Conservation (phyloP, 306 rosid species). For the Vicia sativa region DNA sequence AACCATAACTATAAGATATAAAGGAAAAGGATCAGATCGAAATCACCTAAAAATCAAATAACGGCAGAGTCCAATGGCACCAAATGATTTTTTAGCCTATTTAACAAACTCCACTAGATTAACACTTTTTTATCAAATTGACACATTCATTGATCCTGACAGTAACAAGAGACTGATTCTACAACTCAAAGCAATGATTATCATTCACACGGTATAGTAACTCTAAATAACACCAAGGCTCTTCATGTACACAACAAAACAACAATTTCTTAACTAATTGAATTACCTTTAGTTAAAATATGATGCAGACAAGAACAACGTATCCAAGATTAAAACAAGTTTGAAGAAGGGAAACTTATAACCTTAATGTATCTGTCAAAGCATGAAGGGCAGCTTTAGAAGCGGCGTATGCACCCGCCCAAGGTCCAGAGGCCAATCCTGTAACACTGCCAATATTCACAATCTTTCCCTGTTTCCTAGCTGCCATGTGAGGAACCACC, state of each 20-base stretch:
- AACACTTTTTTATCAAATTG: not conserved
- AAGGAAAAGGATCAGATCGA: not conserved
- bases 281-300: not conserved
- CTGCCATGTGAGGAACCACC: constrained; percentile 86
- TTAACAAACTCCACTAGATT: constrained; percentile 8
- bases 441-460: constrained; percentile 76
- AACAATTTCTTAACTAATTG: not conserved
- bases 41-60: not conserved
- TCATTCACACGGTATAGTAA: not conserved
- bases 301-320: constrained; percentile 19
- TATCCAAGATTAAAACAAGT: not conserved
- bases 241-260: not conserved
- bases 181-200: not conserved
- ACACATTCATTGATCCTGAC: not conserved
- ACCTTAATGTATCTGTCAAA: constrained; percentile 79
- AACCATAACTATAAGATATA: not conserved
- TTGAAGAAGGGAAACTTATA: not conserved
- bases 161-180: not conserved
- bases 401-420: constrained; percentile 76
- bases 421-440: constrained; percentile 78
- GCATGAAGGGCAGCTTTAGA: constrained; percentile 89
- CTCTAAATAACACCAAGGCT: not conserved
- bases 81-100: too few relatives aligned
- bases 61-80: not conserved
- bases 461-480: constrained; percentile 70